phyloP scores from a whole-genome alignment of 805 yeast species.

The Cyberlindnera mississippiensis region DNA sequence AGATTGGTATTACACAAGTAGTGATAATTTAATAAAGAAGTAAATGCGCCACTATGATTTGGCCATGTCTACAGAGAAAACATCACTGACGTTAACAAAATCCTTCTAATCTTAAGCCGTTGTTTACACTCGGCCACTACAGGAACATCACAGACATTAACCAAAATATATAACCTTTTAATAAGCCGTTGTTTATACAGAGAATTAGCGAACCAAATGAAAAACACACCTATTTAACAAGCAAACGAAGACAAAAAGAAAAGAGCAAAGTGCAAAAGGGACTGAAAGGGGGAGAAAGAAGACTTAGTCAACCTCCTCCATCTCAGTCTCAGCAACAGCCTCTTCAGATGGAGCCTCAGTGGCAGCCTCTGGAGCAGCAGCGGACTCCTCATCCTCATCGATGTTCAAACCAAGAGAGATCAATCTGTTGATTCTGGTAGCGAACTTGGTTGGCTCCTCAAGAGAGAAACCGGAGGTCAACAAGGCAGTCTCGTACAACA shows the following conservation, averaged over 20 bases:
- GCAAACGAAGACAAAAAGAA: not conserved
- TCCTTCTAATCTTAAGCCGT: too few species aligned
- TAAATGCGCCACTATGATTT: too few species aligned
- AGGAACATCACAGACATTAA: too few species aligned
- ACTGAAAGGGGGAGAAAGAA: too few species aligned
- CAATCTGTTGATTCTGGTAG: slow-evolving; percentile 96
- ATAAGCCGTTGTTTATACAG: slow-evolving; percentile 1
- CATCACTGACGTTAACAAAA: too few species aligned
- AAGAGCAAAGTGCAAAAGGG: too few species aligned
- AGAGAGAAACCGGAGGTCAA: slow-evolving; percentile 98
- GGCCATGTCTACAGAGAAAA: too few species aligned
- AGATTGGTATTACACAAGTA: too few species aligned
- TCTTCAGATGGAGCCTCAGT: slow-evolving; percentile 50
- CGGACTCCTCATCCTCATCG: slow-evolving; percentile 78
- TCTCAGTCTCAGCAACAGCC: slow-evolving; percentile 85
- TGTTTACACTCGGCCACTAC: too few species aligned
- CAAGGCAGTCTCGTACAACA: slow-evolving; percentile 96
- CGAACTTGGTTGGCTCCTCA: slow-evolving; percentile 97
- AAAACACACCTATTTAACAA: slow-evolving; percentile 1
- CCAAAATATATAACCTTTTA: too few species aligned
- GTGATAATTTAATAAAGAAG: too few species aligned
- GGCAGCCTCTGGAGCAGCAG: slow-evolving; percentile 59
- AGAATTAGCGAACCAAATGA: not conserved
- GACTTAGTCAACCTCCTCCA: slow-evolving; percentile 96
- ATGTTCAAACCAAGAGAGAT: slow-evolving; percentile 97